These are phyloP conservation scores for Calonectria pseudoturangicola DNA, from an alignment of 2,329 filamentous ascomycete species.

Conservation along the genomic window DNA sequence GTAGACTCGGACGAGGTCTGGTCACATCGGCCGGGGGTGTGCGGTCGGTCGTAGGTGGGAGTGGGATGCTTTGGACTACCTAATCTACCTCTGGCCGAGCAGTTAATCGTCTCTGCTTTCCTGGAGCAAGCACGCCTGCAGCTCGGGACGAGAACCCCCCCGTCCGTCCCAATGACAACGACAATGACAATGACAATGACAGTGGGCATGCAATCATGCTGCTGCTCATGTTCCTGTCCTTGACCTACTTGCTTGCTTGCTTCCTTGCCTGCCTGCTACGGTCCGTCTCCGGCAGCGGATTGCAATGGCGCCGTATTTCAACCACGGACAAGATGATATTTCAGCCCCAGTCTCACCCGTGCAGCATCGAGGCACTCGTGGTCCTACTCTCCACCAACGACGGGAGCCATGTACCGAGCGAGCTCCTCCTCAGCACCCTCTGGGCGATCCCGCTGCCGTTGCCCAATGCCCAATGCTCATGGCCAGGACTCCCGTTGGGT, in stretches of 20 bases:
- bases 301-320: slow-evolving; percentile 22
- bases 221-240: not conserved
- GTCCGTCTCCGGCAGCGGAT: slow-evolving; percentile 12
- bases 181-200: no score
- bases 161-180: not conserved
- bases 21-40: slow-evolving; percentile 14
- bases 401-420: slow-evolving; percentile 34
- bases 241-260: not conserved
- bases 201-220: not conserved
- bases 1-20: slow-evolving; percentile 25
- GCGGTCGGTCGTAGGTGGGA: slow-evolving; percentile 18
- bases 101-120: slow-evolving; percentile 3
- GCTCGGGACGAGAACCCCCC: not conserved
- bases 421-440: slow-evolving; percentile 21
- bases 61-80: slow-evolving; percentile 19
- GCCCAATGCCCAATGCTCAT: slow-evolving; percentile 20
- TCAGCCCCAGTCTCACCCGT: slow-evolving; percentile 31
- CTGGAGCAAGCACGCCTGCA: not conserved
- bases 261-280: no score
- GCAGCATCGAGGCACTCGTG: slow-evolving; percentile 23
- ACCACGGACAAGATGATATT: slow-evolving; percentile 14
- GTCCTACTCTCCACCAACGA: slow-evolving; percentile 22
- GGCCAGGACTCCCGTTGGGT: slow-evolving; percentile 38
- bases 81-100: slow-evolving; percentile 7
- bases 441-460: slow-evolving; percentile 26